Evolutionary conservation across 2,329 filamentous ascomycete genomes (phyloP).

Genomic region (Macrophomina tecta): DNA sequence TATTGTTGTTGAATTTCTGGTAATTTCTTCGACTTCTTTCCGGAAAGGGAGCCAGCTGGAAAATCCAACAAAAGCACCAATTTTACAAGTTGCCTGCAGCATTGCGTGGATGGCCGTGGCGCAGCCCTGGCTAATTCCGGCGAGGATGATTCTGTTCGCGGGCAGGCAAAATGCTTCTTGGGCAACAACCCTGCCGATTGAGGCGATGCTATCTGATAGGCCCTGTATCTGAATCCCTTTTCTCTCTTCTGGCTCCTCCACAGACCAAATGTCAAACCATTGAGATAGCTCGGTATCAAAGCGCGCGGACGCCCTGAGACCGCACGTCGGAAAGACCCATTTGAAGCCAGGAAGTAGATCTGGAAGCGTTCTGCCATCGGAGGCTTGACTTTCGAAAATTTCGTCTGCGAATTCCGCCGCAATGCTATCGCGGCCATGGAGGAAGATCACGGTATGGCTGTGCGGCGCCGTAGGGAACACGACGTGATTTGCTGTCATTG

Average conservation of each 20-base stretch:
- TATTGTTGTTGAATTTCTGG: not conserved
- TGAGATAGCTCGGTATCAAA: slow-evolving; percentile 40
- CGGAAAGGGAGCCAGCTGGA: slow-evolving; percentile 31
- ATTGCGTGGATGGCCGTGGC: slow-evolving; percentile 32
- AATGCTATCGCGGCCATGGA: slow-evolving; percentile 52
- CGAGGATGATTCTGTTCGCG: slow-evolving; percentile 29
- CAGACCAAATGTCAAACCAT: slow-evolving; percentile 47
- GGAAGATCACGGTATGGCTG: slow-evolving; percentile 54
- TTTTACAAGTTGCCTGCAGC: not conserved
- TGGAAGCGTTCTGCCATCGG: slow-evolving; percentile 37
- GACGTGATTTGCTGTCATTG: slow-evolving; percentile 9
- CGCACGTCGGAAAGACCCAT: slow-evolving; percentile 47
- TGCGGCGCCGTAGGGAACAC: slow-evolving; percentile 35
- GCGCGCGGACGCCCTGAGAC: slow-evolving; percentile 32
- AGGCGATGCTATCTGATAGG: slow-evolving; percentile 32
- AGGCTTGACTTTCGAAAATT: slow-evolving; percentile 46
- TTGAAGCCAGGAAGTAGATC: slow-evolving; percentile 42
- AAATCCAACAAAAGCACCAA: slow-evolving; percentile 32
- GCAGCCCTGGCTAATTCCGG: slow-evolving; percentile 32
- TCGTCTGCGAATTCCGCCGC: slow-evolving; percentile 47
- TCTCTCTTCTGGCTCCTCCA: slow-evolving; percentile 37
- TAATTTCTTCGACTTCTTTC: slow-evolving; percentile 8
- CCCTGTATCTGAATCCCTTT: slow-evolving; percentile 34
- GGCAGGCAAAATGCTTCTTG: slow-evolving; percentile 33
- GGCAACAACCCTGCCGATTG: slow-evolving; percentile 33